Percentiles rank a stretch among this genome's conserved stretches.
phyloP scores from a whole-genome alignment of 2,329 filamentous ascomycete species.

The Pseudogymnoascus sp. region DNA sequence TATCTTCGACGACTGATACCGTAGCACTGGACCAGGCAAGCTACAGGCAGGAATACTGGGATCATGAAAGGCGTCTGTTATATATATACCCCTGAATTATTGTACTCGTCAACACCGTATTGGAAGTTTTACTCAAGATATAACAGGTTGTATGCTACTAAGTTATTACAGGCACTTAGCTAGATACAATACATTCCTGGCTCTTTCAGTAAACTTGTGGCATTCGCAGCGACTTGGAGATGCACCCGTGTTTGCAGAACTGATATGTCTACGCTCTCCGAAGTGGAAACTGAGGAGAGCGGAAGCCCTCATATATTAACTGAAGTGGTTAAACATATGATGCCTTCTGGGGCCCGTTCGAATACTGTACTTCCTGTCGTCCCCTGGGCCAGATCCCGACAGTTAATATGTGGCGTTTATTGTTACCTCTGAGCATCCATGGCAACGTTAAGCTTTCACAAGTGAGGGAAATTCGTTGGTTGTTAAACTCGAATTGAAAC shows the following conservation, averaged over 20 bases:
- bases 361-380: background rate
- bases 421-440: background rate
- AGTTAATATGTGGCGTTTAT: background rate
- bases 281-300: background rate
- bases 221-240: background rate
- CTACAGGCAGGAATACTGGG: background rate
- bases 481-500: background rate
- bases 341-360: background rate
- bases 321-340: background rate
- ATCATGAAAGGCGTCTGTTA: background rate
- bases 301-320: background rate
- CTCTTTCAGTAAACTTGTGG: background rate
- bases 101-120: background rate
- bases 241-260: background rate
- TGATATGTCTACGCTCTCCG: background rate
- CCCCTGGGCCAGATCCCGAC: background rate
- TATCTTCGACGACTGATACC: slow-evolving; percentile 30
- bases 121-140: background rate
- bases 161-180: background rate
- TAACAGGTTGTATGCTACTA: background rate
- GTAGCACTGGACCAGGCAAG: background rate
- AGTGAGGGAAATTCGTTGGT: background rate
- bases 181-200: background rate
- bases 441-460: background rate
- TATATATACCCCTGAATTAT: slow-evolving; percentile 5